phyloP scores from a whole-genome alignment of 2,329 filamentous ascomycete genomes.

The Thelonectria blattea region DNA sequence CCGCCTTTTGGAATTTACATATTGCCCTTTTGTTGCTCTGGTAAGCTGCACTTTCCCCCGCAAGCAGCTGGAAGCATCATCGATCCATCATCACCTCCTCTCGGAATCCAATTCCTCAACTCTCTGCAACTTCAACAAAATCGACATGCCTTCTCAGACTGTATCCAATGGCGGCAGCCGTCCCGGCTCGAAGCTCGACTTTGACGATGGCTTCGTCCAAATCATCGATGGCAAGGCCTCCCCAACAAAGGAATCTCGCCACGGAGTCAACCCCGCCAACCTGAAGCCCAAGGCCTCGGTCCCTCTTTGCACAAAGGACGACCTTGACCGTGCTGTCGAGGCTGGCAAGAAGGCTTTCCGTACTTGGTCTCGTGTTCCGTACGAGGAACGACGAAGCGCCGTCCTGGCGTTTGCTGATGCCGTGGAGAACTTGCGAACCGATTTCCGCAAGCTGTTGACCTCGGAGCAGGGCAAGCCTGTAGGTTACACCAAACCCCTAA shows the following conservation, averaged over 20 bases:
- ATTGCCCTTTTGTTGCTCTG: not conserved
- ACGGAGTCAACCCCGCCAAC: constrained; percentile 40
- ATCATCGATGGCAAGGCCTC: constrained; percentile 33
- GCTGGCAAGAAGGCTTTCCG: constrained; percentile 36
- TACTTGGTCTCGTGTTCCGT: constrained; percentile 36
- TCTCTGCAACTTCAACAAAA: not conserved
- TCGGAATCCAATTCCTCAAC: not conserved
- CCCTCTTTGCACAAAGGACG: constrained; percentile 32
- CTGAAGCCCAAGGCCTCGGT: constrained; percentile 40
- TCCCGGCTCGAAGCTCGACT: constrained; percentile 2
- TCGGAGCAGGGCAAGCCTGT: constrained; percentile 43
- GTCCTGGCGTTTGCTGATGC: constrained; percentile 37
- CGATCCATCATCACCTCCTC: not conserved
- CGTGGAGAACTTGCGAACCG: constrained; percentile 25
- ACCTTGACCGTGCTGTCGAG: constrained; percentile 36
- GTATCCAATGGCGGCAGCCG: not conserved
- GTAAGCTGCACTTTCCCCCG: too few species aligned
- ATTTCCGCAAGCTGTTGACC: constrained; percentile 34
- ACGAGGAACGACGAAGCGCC: constrained; percentile 31
- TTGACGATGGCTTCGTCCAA: constrained; percentile 31
- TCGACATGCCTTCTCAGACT: not conserved
- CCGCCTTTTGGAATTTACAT: not conserved
- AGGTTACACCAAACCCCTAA: not conserved
- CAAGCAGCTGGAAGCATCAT: not conserved
- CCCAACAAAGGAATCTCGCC: constrained; percentile 26